Evolutionary conservation across 1,284 basidiomycete genomes (phyloP).

Genomic region (Leccinum subrobustum): DNA sequence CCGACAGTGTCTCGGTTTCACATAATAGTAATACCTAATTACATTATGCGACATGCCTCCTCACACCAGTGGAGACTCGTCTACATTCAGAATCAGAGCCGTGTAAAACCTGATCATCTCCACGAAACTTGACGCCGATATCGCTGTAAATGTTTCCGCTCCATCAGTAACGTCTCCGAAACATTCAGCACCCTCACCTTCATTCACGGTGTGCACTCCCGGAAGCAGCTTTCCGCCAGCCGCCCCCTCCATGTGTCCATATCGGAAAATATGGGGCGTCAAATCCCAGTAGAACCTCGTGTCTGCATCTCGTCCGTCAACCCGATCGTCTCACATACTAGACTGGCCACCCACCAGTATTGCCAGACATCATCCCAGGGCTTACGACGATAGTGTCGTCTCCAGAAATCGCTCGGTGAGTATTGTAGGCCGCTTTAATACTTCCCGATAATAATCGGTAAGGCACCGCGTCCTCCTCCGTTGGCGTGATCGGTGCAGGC

Average conservation of each 20-base stretch:
- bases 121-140: slow-evolving; percentile 37
- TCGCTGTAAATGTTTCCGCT: slow-evolving; percentile 26
- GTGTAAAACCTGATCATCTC: slow-evolving; percentile 49
- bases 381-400: slow-evolving; percentile 41
- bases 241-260: slow-evolving; percentile 37
- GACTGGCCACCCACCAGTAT: slow-evolving; percentile 28
- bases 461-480: slow-evolving; percentile 39
- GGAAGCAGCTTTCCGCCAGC: slow-evolving; percentile 32
- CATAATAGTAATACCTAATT: background rate
- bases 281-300: slow-evolving; percentile 49
- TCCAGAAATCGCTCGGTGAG: slow-evolving; percentile 33
- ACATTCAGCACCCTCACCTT: slow-evolving; percentile 21
- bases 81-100: slow-evolving; percentile 46
- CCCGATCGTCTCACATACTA: background rate
- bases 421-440: slow-evolving; percentile 46
- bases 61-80: slow-evolving; percentile 33
- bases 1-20: background rate
- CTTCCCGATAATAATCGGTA: slow-evolving; percentile 51
- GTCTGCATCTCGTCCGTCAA: slow-evolving; percentile 31
- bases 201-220: slow-evolving; percentile 54
- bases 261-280: slow-evolving; percentile 49
- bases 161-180: background rate
- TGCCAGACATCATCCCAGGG: slow-evolving; percentile 51
- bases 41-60: background rate
- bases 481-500: slow-evolving; percentile 57